Base-by-base conservation (phyloP, 768 basidiomycete genomes). In the Macrolepiota fuliginosa region DNA sequence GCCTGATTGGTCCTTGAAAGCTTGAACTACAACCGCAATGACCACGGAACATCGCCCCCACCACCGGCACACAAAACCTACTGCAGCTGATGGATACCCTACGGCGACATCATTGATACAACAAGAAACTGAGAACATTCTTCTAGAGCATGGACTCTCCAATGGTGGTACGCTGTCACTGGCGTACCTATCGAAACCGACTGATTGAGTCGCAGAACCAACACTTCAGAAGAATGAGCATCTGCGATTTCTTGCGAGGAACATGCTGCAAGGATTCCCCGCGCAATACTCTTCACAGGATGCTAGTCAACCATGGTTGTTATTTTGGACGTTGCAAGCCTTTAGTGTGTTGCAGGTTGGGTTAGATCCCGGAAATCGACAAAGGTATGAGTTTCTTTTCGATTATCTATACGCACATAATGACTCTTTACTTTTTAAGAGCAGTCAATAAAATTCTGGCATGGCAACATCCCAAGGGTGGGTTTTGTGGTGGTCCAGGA, bases 241-340 rank as follows among this genome's bases (percentile, higher is more conserved):
- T 70, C 76, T 94, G 65, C 84, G 89, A 63, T 96, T 85, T 69
- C 83, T 96, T 24, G 79, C 86, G 1, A 80, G 87, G 25, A 84
- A 88, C 63, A 80, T 94, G 56, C 69, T 87, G 7, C 90, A 94
- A 69, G 87, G 92, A 1, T 90, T 98, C 47, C 93, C 95, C 0
- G 77, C 80, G 11, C 80, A 87, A 58, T 98, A 93, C 71, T 81
- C 79, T 19, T 87, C 86, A 50, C 90, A 98, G 68, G 97, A 98
- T 71, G 96, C 96, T 0, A 95, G 92, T 66, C 89, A 96, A 67
- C 91, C 97, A 0, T 98, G 97, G 97, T 77, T 98, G 29, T 71
- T 98, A 62, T 98, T 92, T 75, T 98, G 97, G 96, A 88, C 87
- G 0, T 70, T 96, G 10, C 95, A 99, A 67, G 80, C 88, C 13